Evolutionary conservation across 371 early-diverging fungal species (phyloP).

Genomic region (Funneliformis caledonium): DNA sequence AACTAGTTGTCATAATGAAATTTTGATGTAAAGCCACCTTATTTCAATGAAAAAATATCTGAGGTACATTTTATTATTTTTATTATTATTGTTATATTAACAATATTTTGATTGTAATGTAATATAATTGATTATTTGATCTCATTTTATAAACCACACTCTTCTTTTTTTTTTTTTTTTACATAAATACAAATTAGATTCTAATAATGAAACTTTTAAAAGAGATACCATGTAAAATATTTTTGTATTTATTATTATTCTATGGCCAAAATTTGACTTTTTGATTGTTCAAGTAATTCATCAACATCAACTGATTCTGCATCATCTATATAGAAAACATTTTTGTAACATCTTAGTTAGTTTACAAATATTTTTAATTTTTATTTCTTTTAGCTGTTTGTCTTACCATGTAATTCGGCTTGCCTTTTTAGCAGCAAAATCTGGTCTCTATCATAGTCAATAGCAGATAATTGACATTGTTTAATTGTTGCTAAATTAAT

Average conservation of each 20-base stretch:
- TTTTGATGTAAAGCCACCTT: slow-evolving; percentile 77
- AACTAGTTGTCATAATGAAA: slow-evolving; percentile 88
- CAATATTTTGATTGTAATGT: too few relatives aligned
- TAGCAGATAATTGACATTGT: slow-evolving; percentile 57
- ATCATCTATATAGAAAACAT: background rate
- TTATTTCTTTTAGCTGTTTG: background rate
- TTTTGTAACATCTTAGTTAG: background rate
- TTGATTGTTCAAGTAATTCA: background rate
- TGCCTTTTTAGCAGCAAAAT: slow-evolving; percentile 36
- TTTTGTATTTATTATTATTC: background rate
- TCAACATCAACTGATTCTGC: background rate
- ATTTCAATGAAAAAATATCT: too few relatives aligned
- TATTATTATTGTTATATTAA: too few relatives aligned
- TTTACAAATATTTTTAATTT: background rate
- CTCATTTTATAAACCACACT: too few relatives aligned
- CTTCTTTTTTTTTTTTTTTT: too few relatives aligned
- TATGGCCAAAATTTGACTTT: background rate
- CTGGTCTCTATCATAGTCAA: slow-evolving; percentile 50
- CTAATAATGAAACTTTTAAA: too few relatives aligned
- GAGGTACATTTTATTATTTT: too few relatives aligned
- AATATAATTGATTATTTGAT: too few relatives aligned
- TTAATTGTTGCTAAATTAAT: slow-evolving; percentile 57
- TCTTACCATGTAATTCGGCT: slow-evolving; percentile 14
- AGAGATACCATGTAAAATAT: too few relatives aligned
- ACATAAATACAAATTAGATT: too few relatives aligned